phyloP scores from a whole-genome alignment of 225 moss, liverwort and hornwort species.

The Ulota crispa region DNA sequence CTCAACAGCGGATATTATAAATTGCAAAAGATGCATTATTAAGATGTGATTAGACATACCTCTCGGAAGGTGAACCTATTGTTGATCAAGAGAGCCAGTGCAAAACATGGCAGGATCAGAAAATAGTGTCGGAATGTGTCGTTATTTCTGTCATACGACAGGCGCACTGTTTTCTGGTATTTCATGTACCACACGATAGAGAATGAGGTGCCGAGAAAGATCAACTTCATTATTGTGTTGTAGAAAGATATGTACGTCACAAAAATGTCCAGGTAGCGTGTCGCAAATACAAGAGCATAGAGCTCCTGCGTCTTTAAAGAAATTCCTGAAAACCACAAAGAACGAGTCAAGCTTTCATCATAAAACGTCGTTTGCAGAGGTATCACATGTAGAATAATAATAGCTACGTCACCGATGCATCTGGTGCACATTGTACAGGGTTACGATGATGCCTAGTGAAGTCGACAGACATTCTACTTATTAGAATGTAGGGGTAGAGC shows the following conservation, averaged over 20 bases:
- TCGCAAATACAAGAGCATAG: constrained; percentile 82
- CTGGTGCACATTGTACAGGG: neutral
- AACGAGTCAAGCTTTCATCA: neutral
- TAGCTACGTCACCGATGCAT: neutral
- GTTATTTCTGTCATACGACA: constrained; percentile 77
- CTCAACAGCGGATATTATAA: neutral
- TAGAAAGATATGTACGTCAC: constrained; percentile 70
- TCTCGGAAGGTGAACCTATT: constrained; percentile 81
- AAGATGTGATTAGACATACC: constrained; percentile 32
- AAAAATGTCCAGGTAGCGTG: constrained; percentile 87
- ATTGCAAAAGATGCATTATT: neutral
- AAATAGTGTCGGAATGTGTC: constrained; percentile 87
- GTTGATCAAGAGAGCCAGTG: constrained; percentile 73
- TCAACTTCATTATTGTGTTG: constrained; percentile 88
- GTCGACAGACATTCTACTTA: neutral
- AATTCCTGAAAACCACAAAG: constrained; percentile 45
- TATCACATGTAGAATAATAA: neutral
- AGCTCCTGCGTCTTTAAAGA: constrained; percentile 97
- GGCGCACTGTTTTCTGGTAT: constrained; percentile 71
- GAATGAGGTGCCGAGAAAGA: constrained; percentile 81
- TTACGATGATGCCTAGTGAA: neutral
- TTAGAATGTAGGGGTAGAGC: neutral
- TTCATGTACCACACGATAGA: constrained; percentile 90
- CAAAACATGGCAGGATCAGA: constrained; percentile 73
- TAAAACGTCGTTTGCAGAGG: neutral